phyloP scores from a whole-genome alignment of 2,329 filamentous ascomycete genomes.

The Alternaria postmessia region DNA sequence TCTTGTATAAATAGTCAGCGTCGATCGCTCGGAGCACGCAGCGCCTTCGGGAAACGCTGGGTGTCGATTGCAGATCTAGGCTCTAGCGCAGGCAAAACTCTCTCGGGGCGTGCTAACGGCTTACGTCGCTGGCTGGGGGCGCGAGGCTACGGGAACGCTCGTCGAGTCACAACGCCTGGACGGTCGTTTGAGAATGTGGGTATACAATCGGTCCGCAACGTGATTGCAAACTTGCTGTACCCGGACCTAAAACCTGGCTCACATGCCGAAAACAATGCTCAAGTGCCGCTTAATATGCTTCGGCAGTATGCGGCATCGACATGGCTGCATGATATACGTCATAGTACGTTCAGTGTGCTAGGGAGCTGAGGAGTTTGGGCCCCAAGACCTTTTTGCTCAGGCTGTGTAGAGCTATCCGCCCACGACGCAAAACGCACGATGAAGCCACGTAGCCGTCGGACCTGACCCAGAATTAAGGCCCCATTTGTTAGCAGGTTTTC shows the following conservation, averaged over 20 bases:
- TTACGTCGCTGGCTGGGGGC: slow-evolving; percentile 4
- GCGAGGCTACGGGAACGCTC: slow-evolving; percentile 10
- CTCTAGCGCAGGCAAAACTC: slow-evolving; percentile 18
- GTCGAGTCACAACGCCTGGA: slow-evolving; percentile 8
- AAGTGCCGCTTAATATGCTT: slow-evolving; percentile 11
- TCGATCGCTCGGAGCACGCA: slow-evolving; percentile 16
- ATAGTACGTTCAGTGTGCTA: neutral
- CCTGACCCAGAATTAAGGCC: neutral
- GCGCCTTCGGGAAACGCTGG: slow-evolving; percentile 15
- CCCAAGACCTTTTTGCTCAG: neutral
- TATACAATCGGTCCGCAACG: slow-evolving; percentile 11
- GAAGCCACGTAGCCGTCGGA: slow-evolving; percentile 22
- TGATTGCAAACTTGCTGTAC: slow-evolving; percentile 12
- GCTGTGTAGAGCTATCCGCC: neutral
- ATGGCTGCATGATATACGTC: neutral
- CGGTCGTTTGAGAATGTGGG: slow-evolving; percentile 2
- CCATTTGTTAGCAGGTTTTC: neutral
- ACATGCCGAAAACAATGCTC: slow-evolving; percentile 9
- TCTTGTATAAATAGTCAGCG: slow-evolving; percentile 12
- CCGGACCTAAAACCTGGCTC: slow-evolving; percentile 3
- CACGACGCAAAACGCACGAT: neutral
- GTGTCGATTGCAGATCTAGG: slow-evolving; percentile 13
- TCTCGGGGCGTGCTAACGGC: slow-evolving; percentile 15
- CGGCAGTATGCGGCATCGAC: neutral
- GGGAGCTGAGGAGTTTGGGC: neutral